Evolutionary conservation across 192 early-diverging fungal genomes (phyloP), one percentile per base, ranked within the genome.

Genomic region (Chytriomyces sp.): DNA sequence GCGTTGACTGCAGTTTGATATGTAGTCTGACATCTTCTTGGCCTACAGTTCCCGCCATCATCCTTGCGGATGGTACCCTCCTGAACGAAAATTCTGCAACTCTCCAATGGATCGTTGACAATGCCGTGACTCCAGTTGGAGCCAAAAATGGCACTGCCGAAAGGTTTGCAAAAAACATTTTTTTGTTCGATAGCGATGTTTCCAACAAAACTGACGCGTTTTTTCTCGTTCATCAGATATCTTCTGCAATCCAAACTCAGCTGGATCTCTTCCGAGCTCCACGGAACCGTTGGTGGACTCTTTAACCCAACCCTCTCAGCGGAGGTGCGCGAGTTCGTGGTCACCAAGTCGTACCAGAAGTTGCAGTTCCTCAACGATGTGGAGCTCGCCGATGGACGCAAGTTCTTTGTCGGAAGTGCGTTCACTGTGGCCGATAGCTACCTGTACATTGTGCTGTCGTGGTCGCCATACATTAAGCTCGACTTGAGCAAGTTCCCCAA

Each of bases 391-490:
- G 79, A 76, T 75, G 75, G 72, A 6, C 44, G 49, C n/a, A 82
- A 82, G 53, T 82, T 43, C 50, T 70, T 79, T 35, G 80, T 82
- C 7, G 80, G 80, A 0, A 59, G 78, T 47, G 26, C 5, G 5
- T 82, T 82, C 59, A 82, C 80, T 9, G 66, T 80, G 46, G 80
- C 61, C 8, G 80, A 82, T 24, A n/a, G 80, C 24, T 82, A 82
- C 70, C 18, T 50, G 24, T 73, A 75, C 62, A 82, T 81, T 77
- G 47, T 82, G 49, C 64, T 82, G 8, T 50, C 43, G 28, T 75
- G 69, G 47, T 16, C 53, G 1, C 64, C 23, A 53, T 82, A 76
- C 64, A 44, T 82, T 16, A 48, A 46, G 44, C 18, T 82, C 16
- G 73, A 82, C 67, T 48, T 82, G 44, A 48, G 61, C 44, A 20